Base-by-base conservation (phyloP, 345 rosid genomes). In the Garcia nutans region DNA sequence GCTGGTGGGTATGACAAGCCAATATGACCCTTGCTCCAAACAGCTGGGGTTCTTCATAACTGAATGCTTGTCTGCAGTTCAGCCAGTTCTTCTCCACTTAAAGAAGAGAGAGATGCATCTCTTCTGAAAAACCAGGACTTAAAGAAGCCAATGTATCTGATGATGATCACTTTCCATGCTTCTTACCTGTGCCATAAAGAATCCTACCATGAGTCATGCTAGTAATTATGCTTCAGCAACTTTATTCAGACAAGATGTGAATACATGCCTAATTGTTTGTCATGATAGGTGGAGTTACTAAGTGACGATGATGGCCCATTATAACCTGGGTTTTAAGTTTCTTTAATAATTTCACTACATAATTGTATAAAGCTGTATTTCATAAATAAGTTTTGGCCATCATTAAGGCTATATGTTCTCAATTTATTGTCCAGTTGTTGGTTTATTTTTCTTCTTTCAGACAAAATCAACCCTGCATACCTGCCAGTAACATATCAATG, bases 121-220 rank as follows among this genome's bases (percentile, higher is more conserved):
- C 9, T 42, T 61, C 22, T 41, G 1, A 37, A 37, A 37, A 52
- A 20, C 20, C 3, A 16, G 63, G 70, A 37, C 24, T 24, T 3
- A 2, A 63, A 26, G 49, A 73, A 76, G 44, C 54, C 10, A 37
- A 54, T 20, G 13, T 54, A 49, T 15, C 52, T 56, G 57, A 37
- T 33, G 42, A 76, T 5, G 71, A 65, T 85, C 83, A 90, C 83
- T 83, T 87, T 52, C 87, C 86, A 64, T 82, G 80, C 81, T 81
- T 90, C 78, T 79, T 86, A 59, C 83, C 92, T 89, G 86, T 72
- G 74, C 79, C 65, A 72, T 63, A 77, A 78, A 76, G 56, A 52
- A 68, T 71, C 68, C 45, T 12, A 57, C 45, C 68, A 62, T 74
- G 24, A 77, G 71, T 63, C 56, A 70, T 12, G 31, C 61, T 69